Evolutionary conservation across 768 basidiomycete genomes (phyloP), one percentile per base, ranked within the genome.

Genomic region (Tulasnella sp.): DNA sequence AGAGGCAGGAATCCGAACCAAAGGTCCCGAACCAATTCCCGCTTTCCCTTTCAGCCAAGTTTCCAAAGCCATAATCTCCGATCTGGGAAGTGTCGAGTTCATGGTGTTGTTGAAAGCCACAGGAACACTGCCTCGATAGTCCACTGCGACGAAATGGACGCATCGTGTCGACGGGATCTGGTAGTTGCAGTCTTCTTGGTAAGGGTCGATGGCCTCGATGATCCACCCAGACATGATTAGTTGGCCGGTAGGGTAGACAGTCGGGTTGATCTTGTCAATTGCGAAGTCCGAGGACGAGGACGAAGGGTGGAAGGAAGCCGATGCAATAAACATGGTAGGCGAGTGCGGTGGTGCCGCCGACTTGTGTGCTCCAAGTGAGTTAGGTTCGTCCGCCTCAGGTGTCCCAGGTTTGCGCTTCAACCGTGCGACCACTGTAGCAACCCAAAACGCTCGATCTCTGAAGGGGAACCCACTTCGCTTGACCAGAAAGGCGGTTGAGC

Each of bases 171-270:
- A 96, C 0, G 93, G 96, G 42, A 98, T 94, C 11, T 89, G 79
- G 65, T 91, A 94, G 62, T 89, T 90, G n/a, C 37, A n/a, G 69
- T 94, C 91, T 59, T 83, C 83, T 21, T 89, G 85, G 63, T 97
- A 97, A 0, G 93, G 92, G 65, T 98, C 94, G 45, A 98, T 77
- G 3, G 94, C 97, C 72, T 99, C 92, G 64, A 96, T 70, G 31
- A 94, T 81, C 96, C 96, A 99, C 2, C 86, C 94, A 64, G 97
- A 92, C 5, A 99, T 71, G 62, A 86, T 82, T 32, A 90, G 73
- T 12, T 85, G 80, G 2, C 91, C 94, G 14, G 87, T 73, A 0
- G 89, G 87, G 7, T 89, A 75, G 1, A 58, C 64, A 51, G 79
- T 78, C 0, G 88, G 74, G 67, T 98, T 97, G 68, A 86, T 84